These are phyloP conservation scores for Dioszegia hungarica DNA, from an alignment of 768 basidiomycete genomes.

Conservation along the genomic window DNA sequence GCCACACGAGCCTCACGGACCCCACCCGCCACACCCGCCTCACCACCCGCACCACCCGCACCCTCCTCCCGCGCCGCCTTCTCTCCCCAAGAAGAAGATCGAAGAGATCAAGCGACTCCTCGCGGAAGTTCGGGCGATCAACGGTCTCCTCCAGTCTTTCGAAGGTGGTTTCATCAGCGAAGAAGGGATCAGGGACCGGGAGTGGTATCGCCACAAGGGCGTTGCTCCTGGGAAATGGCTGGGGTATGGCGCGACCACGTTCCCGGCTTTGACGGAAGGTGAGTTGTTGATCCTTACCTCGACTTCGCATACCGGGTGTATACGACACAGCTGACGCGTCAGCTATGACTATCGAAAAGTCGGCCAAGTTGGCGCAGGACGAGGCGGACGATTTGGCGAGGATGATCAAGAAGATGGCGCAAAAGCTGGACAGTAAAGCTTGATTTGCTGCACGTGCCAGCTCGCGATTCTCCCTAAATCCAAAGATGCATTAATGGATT, in stretches of 20 bases:
- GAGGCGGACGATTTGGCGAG: conserved; percentile 42
- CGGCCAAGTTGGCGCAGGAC: conserved; percentile 34
- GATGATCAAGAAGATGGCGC: conserved; percentile 32
- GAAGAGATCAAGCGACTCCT: conserved; percentile 44
- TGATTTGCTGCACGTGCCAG: neutral
- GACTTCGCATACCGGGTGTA: neutral
- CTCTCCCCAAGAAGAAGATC: conserved; percentile 22
- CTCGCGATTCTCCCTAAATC: too few species aligned
- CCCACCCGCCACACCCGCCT: too few species aligned
- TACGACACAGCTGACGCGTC: neutral
- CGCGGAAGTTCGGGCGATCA: conserved; percentile 42
- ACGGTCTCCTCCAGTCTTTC: conserved; percentile 41
- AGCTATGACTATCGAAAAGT: conserved; percentile 46
- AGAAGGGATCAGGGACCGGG: conserved; percentile 45
- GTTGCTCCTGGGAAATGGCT: conserved; percentile 48
- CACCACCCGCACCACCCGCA: neutral
- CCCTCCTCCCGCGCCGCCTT: neutral
- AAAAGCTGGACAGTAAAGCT: conserved; percentile 9
- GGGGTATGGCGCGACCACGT: conserved; percentile 47
- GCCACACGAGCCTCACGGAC: neutral
- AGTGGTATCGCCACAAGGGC: conserved; percentile 49
- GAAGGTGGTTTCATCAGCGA: conserved; percentile 48
- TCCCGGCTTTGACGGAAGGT: conserved; percentile 31
- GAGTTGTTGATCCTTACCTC: neutral
- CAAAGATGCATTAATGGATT: too few species aligned